Evolutionary conservation across 1,284 basidiomycete genomes (phyloP).

Genomic region (Irpex sp.): DNA sequence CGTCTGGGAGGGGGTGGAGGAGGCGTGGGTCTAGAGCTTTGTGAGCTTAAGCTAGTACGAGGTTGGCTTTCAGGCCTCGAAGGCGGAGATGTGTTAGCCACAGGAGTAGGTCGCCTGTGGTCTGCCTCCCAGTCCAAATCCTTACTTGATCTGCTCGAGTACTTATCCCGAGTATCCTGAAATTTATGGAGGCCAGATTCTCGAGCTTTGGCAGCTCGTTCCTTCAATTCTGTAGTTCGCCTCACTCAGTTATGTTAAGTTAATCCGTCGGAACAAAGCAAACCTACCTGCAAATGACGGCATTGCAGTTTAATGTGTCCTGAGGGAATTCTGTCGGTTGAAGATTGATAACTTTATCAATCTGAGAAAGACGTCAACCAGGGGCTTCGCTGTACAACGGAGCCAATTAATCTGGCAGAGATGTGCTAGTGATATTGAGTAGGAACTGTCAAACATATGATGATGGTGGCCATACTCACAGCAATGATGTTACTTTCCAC

Average conservation of each 20-base stretch:
- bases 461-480: too few relatives aligned
- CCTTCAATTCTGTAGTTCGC: slow-evolving; percentile 57
- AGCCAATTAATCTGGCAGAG: too few relatives aligned
- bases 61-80: background rate
- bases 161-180: slow-evolving; percentile 63
- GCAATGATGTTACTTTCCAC: too few relatives aligned
- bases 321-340: too few relatives aligned
- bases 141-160: slow-evolving; percentile 64
- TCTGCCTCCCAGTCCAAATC: slow-evolving; percentile 72
- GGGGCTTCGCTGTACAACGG: too few relatives aligned
- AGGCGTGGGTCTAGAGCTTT: background rate
- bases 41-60: background rate
- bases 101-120: slow-evolving; percentile 44
- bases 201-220: slow-evolving; percentile 68
- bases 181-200: slow-evolving; percentile 59
- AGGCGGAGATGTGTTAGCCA: background rate
- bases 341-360: too few relatives aligned
- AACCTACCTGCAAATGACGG: slow-evolving; percentile 15
- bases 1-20: slow-evolving; percentile 25
- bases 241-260: background rate
- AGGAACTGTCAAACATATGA: too few relatives aligned
- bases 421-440: too few relatives aligned
- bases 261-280: background rate
- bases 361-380: too few relatives aligned
- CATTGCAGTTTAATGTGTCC: background rate